Evolutionary conservation across 345 rosid genomes (phyloP), one percentile per base, ranked within the genome.

Genomic region (Salix viminalis): DNA sequence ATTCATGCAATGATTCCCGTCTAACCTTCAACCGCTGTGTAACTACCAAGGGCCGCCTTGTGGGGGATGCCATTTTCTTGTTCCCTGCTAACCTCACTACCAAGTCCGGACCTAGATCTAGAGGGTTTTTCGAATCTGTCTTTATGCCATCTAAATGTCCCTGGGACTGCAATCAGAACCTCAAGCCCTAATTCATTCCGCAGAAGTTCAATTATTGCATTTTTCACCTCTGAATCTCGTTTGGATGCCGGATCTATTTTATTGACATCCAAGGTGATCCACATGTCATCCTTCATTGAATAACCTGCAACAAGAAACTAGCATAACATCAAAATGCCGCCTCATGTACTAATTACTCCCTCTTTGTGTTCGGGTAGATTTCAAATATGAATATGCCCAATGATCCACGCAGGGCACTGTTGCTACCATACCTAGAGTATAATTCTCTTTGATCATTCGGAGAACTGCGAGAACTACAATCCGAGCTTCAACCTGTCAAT

Each of bases 381-480:
- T 62, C 5, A 11, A 46, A 16, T 42, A 65, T 46, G 70, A 74
- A 36, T 62, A 26, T 56, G 61, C 54, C 26, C 30, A 34, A 18
- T 71, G 42, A 52, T 72, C 23, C 46, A 41, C 28, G 1, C 3
- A 72, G 13, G 44, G 19, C 21, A 39, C 7, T 42, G 6, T 46
- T 50, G 30, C 9, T 70, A 23, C 26, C 76, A 2, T 79, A 93
- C 97, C 97, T 81, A 74, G 75, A 69, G 77, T 75, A 64, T 84
- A 83, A 77, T 88, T 92, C 90, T 96, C 98, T 87, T 92, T 93
- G 80, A 93, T 90, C 98, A 91, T 92, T 69, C 90, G 85, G 56
- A 92, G 85, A 79, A 93, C 94, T 39, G 99, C 96, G 64, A 96
- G 91, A 81, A 93, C 90, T 77, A 96, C 91, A 65, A 93, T 94